A percentile compares a stretch with the other conserved stretches of the same genome.
Evolutionary conservation across 208 protist species (phyloP).

Genomic region (Acanthamoeba sp.): DNA sequence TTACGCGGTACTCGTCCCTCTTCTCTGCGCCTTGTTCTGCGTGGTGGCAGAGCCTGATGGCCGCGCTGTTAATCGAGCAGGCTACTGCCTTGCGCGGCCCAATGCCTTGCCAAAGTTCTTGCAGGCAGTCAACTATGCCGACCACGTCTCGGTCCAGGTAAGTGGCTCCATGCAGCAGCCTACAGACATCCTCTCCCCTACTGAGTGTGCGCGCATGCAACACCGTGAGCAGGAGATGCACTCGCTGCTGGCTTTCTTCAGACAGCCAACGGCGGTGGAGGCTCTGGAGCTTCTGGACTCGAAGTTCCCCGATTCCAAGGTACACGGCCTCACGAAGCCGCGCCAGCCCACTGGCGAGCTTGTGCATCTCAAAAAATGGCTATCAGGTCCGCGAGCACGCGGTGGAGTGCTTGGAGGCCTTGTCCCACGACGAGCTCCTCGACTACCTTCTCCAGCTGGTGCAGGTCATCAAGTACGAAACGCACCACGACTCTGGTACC

Average conservation of each 20-base stretch:
- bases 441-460: constrained; percentile 88
- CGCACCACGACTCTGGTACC: constrained; percentile 87
- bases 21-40: background rate
- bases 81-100: constrained; percentile 16
- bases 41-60: background rate
- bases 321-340: no score
- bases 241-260: constrained; percentile 76
- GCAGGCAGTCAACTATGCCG: constrained; percentile 30
- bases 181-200: background rate
- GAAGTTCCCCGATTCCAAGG: constrained; percentile 87
- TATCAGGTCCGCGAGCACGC: constrained; percentile 79
- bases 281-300: constrained; percentile 90
- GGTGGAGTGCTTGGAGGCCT: constrained; percentile 81
- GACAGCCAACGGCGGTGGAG: constrained; percentile 70
- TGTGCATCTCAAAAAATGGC: background rate
- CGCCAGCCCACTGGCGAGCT: no score
- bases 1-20: background rate
- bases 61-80: background rate
- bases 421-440: constrained; percentile 84
- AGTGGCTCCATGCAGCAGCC: background rate
- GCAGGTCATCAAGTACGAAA: constrained; percentile 92
- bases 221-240: constrained; percentile 75
- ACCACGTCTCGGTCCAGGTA: constrained; percentile 18
- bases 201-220: background rate
- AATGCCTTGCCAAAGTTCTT: constrained; percentile 25